Evolutionary conservation across 106 monocot species (phyloP), one percentile per base, ranked within the genome.

Genomic region (Allium fistulosum): DNA sequence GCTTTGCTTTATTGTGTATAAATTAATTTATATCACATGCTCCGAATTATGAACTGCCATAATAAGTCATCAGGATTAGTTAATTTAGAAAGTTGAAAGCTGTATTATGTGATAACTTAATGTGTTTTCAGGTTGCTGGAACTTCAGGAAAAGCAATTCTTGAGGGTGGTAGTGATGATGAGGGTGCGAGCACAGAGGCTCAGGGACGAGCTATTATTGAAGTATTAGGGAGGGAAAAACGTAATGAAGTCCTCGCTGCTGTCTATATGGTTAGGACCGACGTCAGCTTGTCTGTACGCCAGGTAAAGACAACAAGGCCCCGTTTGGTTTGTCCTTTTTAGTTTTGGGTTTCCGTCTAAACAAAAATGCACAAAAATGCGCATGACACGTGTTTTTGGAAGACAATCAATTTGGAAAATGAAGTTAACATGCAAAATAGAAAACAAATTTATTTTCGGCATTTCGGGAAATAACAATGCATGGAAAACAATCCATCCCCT

Each of bases 191-290:
- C 69, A 99, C 97, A 65, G 97, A 99, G 71, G 97, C 97, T 72
- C 97, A 99, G 58, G 97, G 97, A 1, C 97, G 97, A 73, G 97
- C 97, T 61, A 99, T 99, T 61, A 93, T 92, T 85, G 92, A 99
- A 66, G 90, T 90, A 16, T 74, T 99, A 47, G 97, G 97, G 15
- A 79, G 85, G 61, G 82, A 81, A 49, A 99, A 90, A 55, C 84
- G 97, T 27, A 88, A 92, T 78, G 87, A 92, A 67, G 90, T 99
- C 79, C 92, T 99, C 87, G 86, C 97, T 75, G 97, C 97, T 9
- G 59, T 99, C 26, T 99, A 99, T 73, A 99, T 99, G 92, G 92
- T 93, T 65, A 80, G 97, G 14, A 86, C 82, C 79, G 97, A 99
- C 81, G 87, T 99, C 68, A 92, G 92, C 63, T 79, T 99, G 61